Evolutionary conservation across 352 stramenopile species (phyloP), one percentile per base, ranked within the genome.

Genomic region (Globisporangium apiculatum): DNA sequence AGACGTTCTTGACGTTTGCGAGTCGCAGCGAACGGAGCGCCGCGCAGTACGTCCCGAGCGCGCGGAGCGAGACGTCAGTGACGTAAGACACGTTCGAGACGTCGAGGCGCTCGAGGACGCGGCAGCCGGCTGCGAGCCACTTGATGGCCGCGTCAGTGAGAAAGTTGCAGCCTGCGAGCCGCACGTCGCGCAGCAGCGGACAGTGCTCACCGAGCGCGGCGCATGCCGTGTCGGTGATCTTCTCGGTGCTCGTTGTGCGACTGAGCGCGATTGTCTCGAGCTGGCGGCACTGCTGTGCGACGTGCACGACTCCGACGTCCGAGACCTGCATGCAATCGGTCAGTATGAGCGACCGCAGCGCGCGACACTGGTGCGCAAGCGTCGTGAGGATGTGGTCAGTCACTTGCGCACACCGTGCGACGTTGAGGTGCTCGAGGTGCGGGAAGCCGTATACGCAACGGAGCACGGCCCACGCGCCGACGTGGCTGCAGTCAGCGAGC

Each of bases 91-190:
- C 88, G 31, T 87, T 83, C 10, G 61, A 87, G 15, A 98, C 58
- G 61, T 97, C 76, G 17, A 98, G 60, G n/a, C 65, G 61, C 43
- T 84, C 66, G 6, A 98, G 78, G 6, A 76, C 64, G 6, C 68
- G 60, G n/a, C 89, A 96, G 41, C 86, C 84, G 6, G 78, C 74
- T 0, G 75, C 77, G 31, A 98, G 67, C 90, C 90, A 98, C 17
- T 86, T 81, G 24, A 98, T 63, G 0, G 91, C 91, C 5, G 85
- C 90, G 56, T 98, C 92, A 0, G 91, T 95, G 12, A 98, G 64
- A 57, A 89, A 86, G 10, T 86, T 83, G 60, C 85, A 97, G 0
- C 94, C 90, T 2, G 74, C 73, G 1, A 98, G 58, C 35, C 83
- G 86, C 1, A 98, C 65, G 9, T 79, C 57, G 4, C 61, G 55